phyloP scores from a whole-genome alignment of 2,329 filamentous ascomycete species.

The Neospermospora avenae region DNA sequence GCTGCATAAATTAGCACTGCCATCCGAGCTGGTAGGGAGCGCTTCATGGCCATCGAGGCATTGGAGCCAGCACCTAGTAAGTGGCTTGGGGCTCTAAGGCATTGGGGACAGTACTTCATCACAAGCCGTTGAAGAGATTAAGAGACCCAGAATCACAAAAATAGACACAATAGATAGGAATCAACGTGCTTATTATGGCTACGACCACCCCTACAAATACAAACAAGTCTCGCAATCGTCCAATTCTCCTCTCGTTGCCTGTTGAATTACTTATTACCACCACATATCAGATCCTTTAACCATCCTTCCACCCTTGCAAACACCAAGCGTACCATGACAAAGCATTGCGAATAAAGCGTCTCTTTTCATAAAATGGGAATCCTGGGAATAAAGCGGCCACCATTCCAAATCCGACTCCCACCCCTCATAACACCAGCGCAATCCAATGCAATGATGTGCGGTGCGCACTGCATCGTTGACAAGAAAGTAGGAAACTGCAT shows the following conservation, averaged over 20 bases:
- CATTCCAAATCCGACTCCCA: slow-evolving; percentile 21
- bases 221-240: not conserved
- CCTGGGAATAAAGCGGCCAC: slow-evolving; percentile 29
- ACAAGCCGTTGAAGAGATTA: no score
- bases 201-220: slow-evolving; percentile 11
- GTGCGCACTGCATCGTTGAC: not conserved
- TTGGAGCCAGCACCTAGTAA: no score
- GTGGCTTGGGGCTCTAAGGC: no score
- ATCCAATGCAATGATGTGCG: not conserved
- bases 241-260: not conserved
- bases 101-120: no score
- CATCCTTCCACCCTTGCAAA: not conserved
- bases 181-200: not conserved
- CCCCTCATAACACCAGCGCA: slow-evolving; percentile 3
- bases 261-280: slow-evolving; percentile 21
- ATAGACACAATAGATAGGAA: not conserved
- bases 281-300: slow-evolving; percentile 9
- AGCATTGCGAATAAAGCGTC: not conserved
- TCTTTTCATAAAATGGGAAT: slow-evolving; percentile 13
- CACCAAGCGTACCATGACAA: not conserved
- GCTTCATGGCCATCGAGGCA: no score
- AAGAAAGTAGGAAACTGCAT: slow-evolving; percentile 2
- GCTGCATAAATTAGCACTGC: no score
- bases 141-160: not conserved
- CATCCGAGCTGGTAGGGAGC: no score